Base-by-base conservation (phyloP, 1,139 yeast species). In the Saccharomyces hybrid region DNA sequence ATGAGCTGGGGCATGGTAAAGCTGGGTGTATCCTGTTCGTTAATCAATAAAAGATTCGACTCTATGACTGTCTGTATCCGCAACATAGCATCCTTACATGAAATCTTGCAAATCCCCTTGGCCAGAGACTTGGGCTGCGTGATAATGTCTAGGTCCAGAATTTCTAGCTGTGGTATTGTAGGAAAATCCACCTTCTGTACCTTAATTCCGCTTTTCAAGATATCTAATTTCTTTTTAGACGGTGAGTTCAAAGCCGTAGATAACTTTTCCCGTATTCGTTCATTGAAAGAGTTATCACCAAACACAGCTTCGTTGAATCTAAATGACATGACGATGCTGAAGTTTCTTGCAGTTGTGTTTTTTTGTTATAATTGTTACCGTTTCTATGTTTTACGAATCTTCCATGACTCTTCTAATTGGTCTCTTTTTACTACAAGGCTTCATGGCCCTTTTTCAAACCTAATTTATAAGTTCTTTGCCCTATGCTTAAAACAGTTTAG, bases 21-120 rank as follows among this genome's bases (percentile, higher is more conserved):
- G 19, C 49, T 52, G 9, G 71, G 71, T 7, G 65, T 61, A 27
- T 61, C 60, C 25, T 63, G 60, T 19, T 65, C 61, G 53, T 64
- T 63, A 16, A 67, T 58, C 50, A 67, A 56, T 47, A 69, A 55
- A 52, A 67, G 54, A 54, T 70, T 70, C n/a, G 72, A 64, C 52
- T 70, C 73, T 16, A 70, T 66, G 26, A 67, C 68, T 1, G 73
- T 68, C 41, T 63, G 65, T 27, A 70, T 61, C 54, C 67, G 66
- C 11, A 68, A 52, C 60, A 62, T 64, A 5, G 70, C 70, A 50
- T 67, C 66, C 49, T 61, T 58, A 50, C 68, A 62, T 0, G 68
- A 60, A 6, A 68, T 59, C 53, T 68, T 68, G 54, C 70, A 66
- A 8, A 68, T 67, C 5, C 69, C 67, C 52, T 68, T 68, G 9